These are phyloP conservation scores for Salvia sclarea DNA, from an alignment of 305 asterid species.

Conservation along the genomic window DNA sequence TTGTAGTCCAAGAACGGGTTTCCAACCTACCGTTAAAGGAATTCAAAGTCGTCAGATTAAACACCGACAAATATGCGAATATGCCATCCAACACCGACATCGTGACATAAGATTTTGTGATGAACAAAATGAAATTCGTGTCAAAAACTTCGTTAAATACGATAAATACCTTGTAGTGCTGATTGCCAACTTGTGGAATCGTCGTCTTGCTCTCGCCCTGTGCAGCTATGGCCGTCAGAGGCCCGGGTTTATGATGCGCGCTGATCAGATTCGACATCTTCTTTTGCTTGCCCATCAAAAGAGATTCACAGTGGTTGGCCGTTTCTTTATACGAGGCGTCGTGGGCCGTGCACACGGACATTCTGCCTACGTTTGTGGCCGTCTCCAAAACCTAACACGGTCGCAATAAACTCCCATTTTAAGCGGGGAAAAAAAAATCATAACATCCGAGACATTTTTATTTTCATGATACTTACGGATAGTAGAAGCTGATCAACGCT, in stretches of 20 bases:
- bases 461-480: conserved; percentile 52
- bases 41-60: neutral
- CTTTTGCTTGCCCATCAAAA: conserved; percentile 74
- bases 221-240: conserved; percentile 42
- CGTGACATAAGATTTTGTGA: neutral
- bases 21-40: conserved; percentile 42
- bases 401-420: neutral
- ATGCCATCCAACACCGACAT: neutral
- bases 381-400: conserved; percentile 77
- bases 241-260: conserved; percentile 50
- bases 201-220: conserved; percentile 37
- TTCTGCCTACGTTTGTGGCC: conserved; percentile 76
- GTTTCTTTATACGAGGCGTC: conserved; percentile 83
- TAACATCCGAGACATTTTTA: neutral
- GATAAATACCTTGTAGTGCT: conserved; percentile 42
- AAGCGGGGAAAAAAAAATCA: neutral
- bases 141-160: neutral
- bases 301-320: conserved; percentile 81
- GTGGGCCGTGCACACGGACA: conserved; percentile 73
- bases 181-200: conserved; percentile 31
- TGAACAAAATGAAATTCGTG: neutral
- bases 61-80: neutral
- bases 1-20: conserved; percentile 50
- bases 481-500: conserved; percentile 78
- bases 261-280: conserved; percentile 70